Conservation (phyloP, 306 rosid genomes). For the Fragaria nilgerrensis region DNA sequence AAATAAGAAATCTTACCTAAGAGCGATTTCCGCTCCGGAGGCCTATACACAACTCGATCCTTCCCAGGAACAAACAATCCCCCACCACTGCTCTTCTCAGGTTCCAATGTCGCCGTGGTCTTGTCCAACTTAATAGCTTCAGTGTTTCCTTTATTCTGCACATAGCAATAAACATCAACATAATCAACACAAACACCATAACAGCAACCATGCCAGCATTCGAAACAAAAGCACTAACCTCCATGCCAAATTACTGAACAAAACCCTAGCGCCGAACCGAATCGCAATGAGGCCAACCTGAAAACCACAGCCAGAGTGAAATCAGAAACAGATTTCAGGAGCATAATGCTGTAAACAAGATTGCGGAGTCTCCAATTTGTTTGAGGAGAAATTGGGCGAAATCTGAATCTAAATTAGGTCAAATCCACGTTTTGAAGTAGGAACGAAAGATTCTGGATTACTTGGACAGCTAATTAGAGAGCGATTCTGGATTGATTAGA, state of each 20-base stretch:
- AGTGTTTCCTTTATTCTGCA: slow-evolving; percentile 42
- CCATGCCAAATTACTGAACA: slow-evolving; percentile 10
- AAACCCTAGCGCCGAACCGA: neutral
- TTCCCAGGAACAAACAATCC: slow-evolving; percentile 82
- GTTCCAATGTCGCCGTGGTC: slow-evolving; percentile 54
- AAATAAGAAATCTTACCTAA: slow-evolving; percentile 46
- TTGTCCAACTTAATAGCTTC: slow-evolving; percentile 55
- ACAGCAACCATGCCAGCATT: too few species aligned
- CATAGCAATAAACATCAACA: slow-evolving; percentile 16
- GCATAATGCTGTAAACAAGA: neutral
- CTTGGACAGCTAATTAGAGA: neutral
- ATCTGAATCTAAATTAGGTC: neutral
- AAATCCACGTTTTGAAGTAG: neutral
- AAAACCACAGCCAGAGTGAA: neutral
- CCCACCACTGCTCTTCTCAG: slow-evolving; percentile 49
- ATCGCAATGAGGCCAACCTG: slow-evolving; percentile 6
- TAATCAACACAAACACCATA: neutral
- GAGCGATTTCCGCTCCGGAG: slow-evolving; percentile 69
- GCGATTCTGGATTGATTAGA: neutral
- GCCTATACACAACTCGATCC: slow-evolving; percentile 60
- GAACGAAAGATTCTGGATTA: neutral
- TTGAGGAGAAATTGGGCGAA: neutral
- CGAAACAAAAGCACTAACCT: slow-evolving; percentile 23
- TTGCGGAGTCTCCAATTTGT: neutral
- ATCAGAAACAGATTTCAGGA: neutral